Evolutionary conservation across 2,329 filamentous ascomycete species (phyloP).

Genomic region (Aspergillus nomiae): DNA sequence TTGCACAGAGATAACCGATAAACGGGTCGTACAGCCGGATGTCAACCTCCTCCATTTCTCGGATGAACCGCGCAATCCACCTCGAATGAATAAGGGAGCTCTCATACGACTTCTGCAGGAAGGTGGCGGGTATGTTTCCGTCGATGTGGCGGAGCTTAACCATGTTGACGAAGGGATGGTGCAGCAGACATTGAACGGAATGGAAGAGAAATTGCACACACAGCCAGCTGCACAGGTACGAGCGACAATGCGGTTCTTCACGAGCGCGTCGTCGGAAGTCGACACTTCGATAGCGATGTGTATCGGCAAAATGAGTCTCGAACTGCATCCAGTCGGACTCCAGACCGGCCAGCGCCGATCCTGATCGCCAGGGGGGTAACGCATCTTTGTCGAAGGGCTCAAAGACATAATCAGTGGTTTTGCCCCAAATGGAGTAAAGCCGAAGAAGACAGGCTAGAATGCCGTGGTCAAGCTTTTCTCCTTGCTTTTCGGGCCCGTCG

Average conservation of each 20-base stretch:
- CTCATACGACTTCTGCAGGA: slow-evolving; percentile 31
- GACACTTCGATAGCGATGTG: slow-evolving; percentile 30
- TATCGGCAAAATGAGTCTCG: slow-evolving; percentile 29
- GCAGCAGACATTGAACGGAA: slow-evolving; percentile 25
- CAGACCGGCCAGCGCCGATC: slow-evolving; percentile 24
- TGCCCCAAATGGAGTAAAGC: slow-evolving; percentile 27
- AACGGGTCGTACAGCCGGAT: slow-evolving; percentile 28
- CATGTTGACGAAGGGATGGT: slow-evolving; percentile 32
- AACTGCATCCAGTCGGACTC: slow-evolving; percentile 32
- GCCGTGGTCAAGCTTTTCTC: slow-evolving; percentile 22
- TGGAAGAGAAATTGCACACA: slow-evolving; percentile 32
- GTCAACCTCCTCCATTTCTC: slow-evolving; percentile 27
- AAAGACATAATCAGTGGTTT: slow-evolving; percentile 29
- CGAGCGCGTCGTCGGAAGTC: slow-evolving; percentile 27
- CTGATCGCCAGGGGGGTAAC: slow-evolving; percentile 26
- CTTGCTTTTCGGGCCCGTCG: slow-evolving; percentile 19
- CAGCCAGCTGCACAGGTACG: slow-evolving; percentile 29
- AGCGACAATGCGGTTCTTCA: slow-evolving; percentile 22
- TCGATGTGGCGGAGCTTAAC: slow-evolving; percentile 28
- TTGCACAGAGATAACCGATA: slow-evolving; percentile 29
- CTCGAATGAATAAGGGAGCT: slow-evolving; percentile 30
- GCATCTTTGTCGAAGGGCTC: slow-evolving; percentile 18
- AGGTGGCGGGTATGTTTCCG: slow-evolving; percentile 27
- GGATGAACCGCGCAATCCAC: slow-evolving; percentile 29
- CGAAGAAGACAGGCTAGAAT: slow-evolving; percentile 26